Percentiles rank a stretch among this genome's conserved stretches.
Evolutionary conservation across 164 flowering plant genomes (phyloP).

Genomic region (Annona cherimola): DNA sequence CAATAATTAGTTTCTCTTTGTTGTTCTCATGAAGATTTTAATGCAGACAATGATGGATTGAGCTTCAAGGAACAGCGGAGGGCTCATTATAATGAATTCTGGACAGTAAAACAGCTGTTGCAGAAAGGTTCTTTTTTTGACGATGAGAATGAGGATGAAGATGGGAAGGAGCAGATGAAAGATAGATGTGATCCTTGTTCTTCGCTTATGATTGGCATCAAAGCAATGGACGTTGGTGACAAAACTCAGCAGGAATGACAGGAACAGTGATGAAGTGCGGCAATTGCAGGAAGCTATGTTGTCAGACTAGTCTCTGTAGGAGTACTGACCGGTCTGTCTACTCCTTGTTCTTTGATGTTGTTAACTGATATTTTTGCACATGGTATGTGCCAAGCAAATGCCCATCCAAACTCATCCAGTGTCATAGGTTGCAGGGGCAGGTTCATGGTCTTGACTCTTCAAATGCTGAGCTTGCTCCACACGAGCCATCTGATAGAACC

Average conservation of each 20-base stretch:
- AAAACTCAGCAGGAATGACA: background rate
- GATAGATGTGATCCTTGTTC: constrained; percentile 27
- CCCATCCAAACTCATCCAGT: too few relatives aligned
- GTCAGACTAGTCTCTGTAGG: too few relatives aligned
- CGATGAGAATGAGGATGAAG: constrained; percentile 45
- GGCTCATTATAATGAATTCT: constrained; percentile 86
- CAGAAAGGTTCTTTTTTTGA: constrained; percentile 45
- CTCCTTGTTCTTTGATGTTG: too few relatives aligned
- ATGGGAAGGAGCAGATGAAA: constrained; percentile 9
- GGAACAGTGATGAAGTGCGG: background rate
- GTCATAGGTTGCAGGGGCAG: too few relatives aligned
- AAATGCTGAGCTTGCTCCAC: too few relatives aligned
- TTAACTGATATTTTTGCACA: too few relatives aligned
- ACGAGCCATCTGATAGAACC: too few relatives aligned
- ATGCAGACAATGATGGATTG: constrained; percentile 32
- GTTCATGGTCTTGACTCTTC: too few relatives aligned
- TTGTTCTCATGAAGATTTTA: constrained; percentile 26
- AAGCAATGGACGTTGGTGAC: constrained; percentile 35
- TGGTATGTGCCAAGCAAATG: too few relatives aligned
- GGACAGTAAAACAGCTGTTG: constrained; percentile 68
- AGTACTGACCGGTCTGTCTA: too few relatives aligned
- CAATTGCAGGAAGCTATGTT: too few relatives aligned
- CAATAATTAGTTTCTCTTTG: background rate
- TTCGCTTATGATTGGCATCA: constrained; percentile 38
- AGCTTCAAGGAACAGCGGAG: constrained; percentile 74